These are phyloP conservation scores for Setaria italica DNA, from an alignment of 202 grass and related monocot species.

Conservation along the genomic window DNA sequence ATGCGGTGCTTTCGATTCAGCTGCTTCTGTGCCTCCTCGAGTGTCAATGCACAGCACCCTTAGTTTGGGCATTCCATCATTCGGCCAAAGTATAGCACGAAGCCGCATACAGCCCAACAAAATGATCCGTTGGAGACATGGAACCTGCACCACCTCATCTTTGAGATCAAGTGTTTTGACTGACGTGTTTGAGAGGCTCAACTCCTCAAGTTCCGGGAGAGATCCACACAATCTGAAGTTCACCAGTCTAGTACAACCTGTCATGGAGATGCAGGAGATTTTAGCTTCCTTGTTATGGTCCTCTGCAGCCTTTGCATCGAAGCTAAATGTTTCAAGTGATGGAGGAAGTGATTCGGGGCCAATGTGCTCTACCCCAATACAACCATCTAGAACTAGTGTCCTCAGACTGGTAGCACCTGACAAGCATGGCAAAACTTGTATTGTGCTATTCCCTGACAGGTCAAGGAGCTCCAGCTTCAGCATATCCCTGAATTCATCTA, in stretches of 20 bases:
- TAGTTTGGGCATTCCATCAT: not conserved
- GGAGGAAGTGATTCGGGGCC: not conserved
- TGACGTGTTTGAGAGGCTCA: constrained; percentile 2
- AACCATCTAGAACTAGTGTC: constrained; percentile 16
- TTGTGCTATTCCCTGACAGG: not conserved
- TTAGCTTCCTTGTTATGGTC: not conserved
- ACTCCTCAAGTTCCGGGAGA: not conserved
- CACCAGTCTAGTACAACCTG: not conserved
- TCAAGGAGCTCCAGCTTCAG: not conserved
- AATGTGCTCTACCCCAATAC: not conserved
- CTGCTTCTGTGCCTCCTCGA: not conserved
- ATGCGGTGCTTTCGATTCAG: not conserved
- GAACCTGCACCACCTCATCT: not conserved
- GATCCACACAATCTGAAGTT: not conserved
- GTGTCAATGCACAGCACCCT: constrained; percentile 1
- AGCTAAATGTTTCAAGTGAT: constrained; percentile 23
- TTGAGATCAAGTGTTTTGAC: not conserved
- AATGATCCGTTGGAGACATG: not conserved
- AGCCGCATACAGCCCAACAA: not conserved
- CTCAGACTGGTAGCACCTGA: not conserved
- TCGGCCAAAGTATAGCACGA: not conserved
- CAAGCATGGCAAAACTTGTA: constrained; percentile 12
- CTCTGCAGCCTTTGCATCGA: not conserved
- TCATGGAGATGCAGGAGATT: not conserved
- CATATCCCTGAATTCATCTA: not conserved